These are phyloP conservation scores for Aspergillus unguis DNA, from an alignment of 2,329 filamentous ascomycete genomes.

Conservation along the genomic window DNA sequence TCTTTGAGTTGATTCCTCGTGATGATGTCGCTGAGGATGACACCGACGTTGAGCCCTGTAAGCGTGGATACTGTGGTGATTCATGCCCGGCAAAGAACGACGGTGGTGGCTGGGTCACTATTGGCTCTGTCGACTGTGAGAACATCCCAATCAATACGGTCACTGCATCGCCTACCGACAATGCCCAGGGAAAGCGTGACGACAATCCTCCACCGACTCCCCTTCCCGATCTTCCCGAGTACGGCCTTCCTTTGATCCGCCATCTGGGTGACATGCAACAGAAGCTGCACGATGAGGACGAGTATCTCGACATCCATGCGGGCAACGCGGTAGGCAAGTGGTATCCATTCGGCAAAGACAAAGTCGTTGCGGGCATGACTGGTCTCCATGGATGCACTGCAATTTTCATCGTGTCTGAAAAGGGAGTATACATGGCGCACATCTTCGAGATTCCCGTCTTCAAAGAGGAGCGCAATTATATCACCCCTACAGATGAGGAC, in stretches of 20 bases:
- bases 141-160: background rate
- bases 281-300: background rate
- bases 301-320: background rate
- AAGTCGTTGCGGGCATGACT: background rate
- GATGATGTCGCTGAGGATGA: no score
- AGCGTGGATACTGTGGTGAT: background rate
- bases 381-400: conserved; percentile 3
- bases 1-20: no score
- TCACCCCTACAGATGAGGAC: background rate
- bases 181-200: background rate
- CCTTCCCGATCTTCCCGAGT: background rate
- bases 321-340: background rate
- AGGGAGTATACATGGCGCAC: conserved; percentile 4
- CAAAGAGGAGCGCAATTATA: background rate
- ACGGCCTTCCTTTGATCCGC: background rate
- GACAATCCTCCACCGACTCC: background rate
- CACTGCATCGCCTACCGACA: background rate
- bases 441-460: conserved; percentile 2
- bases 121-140: background rate
- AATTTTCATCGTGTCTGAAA: background rate
- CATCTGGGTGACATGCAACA: background rate
- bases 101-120: background rate
- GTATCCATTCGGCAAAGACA: background rate
- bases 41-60: background rate
- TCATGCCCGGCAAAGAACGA: background rate